Base-by-base conservation (phyloP, 495 filamentous ascomycete species). In the Penicillium daleae region DNA sequence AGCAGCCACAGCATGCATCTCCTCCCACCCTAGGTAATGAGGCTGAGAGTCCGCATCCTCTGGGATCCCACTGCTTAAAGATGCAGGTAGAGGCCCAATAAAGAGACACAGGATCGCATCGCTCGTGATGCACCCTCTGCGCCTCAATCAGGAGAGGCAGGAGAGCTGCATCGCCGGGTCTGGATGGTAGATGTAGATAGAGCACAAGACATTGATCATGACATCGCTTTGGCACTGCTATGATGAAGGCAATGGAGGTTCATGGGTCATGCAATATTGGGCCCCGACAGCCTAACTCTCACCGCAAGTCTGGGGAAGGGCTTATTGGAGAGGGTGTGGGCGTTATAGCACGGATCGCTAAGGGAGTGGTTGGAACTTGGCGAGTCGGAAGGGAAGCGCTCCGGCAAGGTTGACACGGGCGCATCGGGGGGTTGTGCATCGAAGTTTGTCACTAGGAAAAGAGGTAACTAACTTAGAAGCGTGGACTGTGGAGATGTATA, bases 111-210 rank as follows among this genome's bases (percentile, higher is more conserved):
- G 39, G 27, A 22, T 15, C 9, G 27, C 3, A 32, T 27, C 0
- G 27, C 56, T 57, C 40, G 56, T 57, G 56, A 57, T 46, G 56
- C 56, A 22, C 40, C 56, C 21, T 40, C 39, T 56, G 54, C 35
- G 35, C 35, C 54, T 26, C 39, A 15, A 56, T 42, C 32, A 56
- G 29, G 37, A 40, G 13, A 27, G 21, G 29, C 32, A 56, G 29
- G 37, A 40, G 13, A 27, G 21, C 52, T 50, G 46, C 46, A 56
- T 19, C 32, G 32, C 6, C n/a, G 21, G 32, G 19, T 15, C 8
- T 6, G 6, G 32, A 35, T 39, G 21, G 19, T 9, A 39, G 35
- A 39, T 17, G 35, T 3, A 46, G 42, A 33, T 33, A 10, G 21
- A 22, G 22, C 19, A 39, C 53, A 10, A n/a, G 32, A 26, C 37